Evolutionary conservation across 345 rosid genomes (phyloP), one percentile per base, ranked within the genome.

Genomic region (Populus euphratica): DNA sequence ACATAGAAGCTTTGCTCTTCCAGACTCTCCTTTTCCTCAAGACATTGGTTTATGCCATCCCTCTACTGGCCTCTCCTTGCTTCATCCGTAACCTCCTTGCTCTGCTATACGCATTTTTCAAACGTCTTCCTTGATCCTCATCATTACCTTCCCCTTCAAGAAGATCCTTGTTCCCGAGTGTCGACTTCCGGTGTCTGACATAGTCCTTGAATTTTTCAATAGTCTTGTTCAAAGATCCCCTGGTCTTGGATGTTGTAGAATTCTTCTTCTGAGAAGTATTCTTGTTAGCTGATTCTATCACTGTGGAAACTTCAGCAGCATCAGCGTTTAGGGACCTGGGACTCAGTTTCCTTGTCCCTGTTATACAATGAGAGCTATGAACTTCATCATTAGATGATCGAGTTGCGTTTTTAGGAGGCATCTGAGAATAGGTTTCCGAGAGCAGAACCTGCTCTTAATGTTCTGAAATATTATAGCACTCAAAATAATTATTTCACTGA

Each of bases 381-480:
- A 82, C 88, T 70, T 87, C 98, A 52, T 91, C 94, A 54, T 90
- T 91, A 54, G 90, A 90, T 62, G 89, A 80, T 59, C 89, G 82
- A 78, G 85, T 77, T 65, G 89, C 90, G 77, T 84, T 93, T 67
- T 86, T 91, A 35, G 91, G 93, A 27, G 86, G 92, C 27, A 85
- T 83, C 27, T 85, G 91, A 61, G 97, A 89, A 81, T 77, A 83
- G 54, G 83, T 83, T 64, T 89, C 90, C 3, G 93, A 90, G 74
- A 88, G 82, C 80, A 88, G 92, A 44, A 81, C 69, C 80, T 85
- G 90, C 83, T 91, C 89, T 61, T 83, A 54, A 77, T 80, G 84
- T 73, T 86, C 93, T 18, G 78, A 80, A 65, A 92, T 86, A 47
- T 84, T 82, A 82, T 92, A 95, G 61, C 78, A 77, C 56, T 86